Base-by-base conservation (phyloP, 2,329 filamentous ascomycete species). In the Trichoderma semiorbis region DNA sequence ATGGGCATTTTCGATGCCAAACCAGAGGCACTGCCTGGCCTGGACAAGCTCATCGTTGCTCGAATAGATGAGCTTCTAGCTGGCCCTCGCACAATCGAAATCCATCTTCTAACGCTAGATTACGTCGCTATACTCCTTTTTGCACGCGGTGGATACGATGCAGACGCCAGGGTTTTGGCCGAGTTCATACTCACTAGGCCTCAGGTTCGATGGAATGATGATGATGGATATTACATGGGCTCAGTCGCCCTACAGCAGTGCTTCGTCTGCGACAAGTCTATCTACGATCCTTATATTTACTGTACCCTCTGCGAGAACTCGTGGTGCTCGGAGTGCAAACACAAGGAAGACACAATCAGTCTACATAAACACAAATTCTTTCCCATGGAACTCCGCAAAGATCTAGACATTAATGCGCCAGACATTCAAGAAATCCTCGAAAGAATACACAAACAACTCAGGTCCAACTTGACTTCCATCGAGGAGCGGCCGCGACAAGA, bases 341-440 rank as follows among this genome's bases (percentile, higher is more conserved):
- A 26, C 24, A 55, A 62, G 21, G 28, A 28, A 14, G 71, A 72
- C 32, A 10, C n/a, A 1, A 55, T 24, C 4, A 66, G 60, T 16
- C 43, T 71, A 30, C 71, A 72, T 34, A 21, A n/a, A 34, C 71
- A 72, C 50, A 58, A 30, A n/a, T 62, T 47, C 39, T 30, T 72
- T 4, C 24, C 53, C 24, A 26, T 72, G 3, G 24, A 26, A 1
- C 8, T 67, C 14, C 63, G 68, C 34, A 58, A 61, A 30, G 68
- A 71, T 14, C 30, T 71, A 26, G 71, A 72, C n/a, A 55, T 72
- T 2, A 72, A 72, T 12, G 67, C 68, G 3, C 18, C 68, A 3
- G 68, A 71, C 6, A 67, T 72, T 18, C 68, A 72, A 7, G 62
- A 55, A 32, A 62, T 50, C n/a, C 32, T 72, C 8, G 71, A 71